A percentile compares a stretch with the other conserved stretches of the same genome.
phyloP scores from a whole-genome alignment of 805 yeast genomes.

The Starmerella geochares region DNA sequence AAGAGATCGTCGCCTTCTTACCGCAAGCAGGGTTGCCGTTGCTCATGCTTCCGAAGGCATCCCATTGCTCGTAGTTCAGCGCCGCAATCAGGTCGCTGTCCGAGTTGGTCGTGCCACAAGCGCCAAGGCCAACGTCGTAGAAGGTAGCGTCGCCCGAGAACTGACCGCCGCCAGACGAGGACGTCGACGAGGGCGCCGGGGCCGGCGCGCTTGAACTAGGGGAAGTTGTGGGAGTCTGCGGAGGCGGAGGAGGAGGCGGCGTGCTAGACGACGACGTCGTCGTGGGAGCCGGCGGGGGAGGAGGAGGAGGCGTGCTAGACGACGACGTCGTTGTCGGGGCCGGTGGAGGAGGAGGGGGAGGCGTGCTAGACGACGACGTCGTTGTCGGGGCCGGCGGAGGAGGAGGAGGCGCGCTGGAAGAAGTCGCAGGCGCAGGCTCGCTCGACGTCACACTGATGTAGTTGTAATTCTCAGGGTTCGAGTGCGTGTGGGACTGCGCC shows the following conservation, averaged over 20 bases:
- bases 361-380: neutral
- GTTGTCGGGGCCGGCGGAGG: neutral
- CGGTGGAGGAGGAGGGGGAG: constrained; percentile 6
- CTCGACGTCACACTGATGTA: neutral
- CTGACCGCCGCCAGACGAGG: constrained; percentile 20
- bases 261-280: neutral
- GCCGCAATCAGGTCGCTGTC: constrained; percentile 48
- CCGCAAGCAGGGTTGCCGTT: constrained; percentile 45
- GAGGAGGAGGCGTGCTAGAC: constrained; percentile 1
- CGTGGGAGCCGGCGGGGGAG: constrained; percentile 1
- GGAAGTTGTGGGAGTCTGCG: neutral
- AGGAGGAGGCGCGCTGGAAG: neutral
- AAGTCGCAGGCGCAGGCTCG: neutral
- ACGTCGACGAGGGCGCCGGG: constrained; percentile 1
- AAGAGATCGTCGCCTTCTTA: constrained; percentile 39
- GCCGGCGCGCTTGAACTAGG: constrained; percentile 8
- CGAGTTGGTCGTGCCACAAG: constrained; percentile 43
- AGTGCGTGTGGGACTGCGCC: neutral
- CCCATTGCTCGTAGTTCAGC: constrained; percentile 35
- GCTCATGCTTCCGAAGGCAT: constrained; percentile 35
- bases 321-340: neutral
- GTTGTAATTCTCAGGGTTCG: constrained; percentile 1
- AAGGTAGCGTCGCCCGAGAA: constrained; percentile 33
- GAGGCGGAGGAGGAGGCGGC: neutral
- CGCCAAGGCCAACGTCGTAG: constrained; percentile 38